Conservation (phyloP, 1,284 basidiomycete species). For the Ustilago crameri region DNA sequence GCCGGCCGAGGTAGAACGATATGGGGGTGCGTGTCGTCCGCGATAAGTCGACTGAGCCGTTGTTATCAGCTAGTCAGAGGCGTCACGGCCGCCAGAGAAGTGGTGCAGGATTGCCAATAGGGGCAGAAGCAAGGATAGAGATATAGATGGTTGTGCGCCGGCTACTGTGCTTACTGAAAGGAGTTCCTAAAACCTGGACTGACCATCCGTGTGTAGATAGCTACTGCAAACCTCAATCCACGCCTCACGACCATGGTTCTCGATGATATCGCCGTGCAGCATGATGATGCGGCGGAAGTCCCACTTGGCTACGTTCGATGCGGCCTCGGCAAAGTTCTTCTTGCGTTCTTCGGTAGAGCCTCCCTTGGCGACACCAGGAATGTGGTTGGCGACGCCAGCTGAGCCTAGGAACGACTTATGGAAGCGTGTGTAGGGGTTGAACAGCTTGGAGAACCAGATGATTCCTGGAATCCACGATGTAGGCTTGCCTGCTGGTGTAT, state of each 20-base stretch:
- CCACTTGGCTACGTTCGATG: conserved; percentile 79
- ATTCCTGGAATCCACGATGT: conserved; percentile 56
- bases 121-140: no score
- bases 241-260: conserved; percentile 77
- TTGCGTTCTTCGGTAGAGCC: conserved; percentile 66
- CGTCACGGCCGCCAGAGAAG: no score
- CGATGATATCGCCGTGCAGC: conserved; percentile 91
- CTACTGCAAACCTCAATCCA: no score
- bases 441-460: conserved; percentile 43
- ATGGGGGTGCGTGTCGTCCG: no score
- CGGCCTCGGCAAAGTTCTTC: conserved; percentile 69
- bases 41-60: no score
- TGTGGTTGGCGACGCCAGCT: conserved; percentile 31
- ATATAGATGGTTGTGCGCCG: no score
- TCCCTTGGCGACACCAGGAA: conserved; percentile 44
- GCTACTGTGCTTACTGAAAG: no score
- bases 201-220: no score
- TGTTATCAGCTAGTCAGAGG: no score
- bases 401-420: conserved; percentile 52
- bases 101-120: no score
- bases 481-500: conserved; percentile 35
- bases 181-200: no score
- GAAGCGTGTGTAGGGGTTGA: conserved; percentile 39
- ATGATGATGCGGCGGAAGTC: conserved; percentile 89
- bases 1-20: no score